Percentiles rank a stretch among this genome's conserved stretches.
These are phyloP conservation scores for Erodium trifolium DNA, from an alignment of 441 rosid genomes.

Conservation along the genomic window DNA sequence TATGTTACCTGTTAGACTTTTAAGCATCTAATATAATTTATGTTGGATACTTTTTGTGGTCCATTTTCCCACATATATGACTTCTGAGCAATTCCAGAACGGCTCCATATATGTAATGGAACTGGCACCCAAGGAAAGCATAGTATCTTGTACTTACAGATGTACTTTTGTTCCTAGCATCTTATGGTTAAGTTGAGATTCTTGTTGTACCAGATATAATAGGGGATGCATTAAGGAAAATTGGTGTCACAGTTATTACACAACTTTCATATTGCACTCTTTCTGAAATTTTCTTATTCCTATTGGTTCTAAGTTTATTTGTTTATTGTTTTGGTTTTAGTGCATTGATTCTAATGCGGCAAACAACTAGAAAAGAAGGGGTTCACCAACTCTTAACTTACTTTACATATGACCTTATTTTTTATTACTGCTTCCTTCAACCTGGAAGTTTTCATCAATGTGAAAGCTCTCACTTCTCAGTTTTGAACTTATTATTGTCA, in stretches of 20 bases:
- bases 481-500: neutral
- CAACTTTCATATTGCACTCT: neutral
- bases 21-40: neutral
- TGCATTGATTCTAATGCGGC: neutral
- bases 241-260: neutral
- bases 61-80: neutral
- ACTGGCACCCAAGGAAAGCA: neutral
- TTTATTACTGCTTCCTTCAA: neutral
- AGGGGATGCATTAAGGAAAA: neutral
- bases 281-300: neutral
- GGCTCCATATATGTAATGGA: neutral
- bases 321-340: neutral
- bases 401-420: neutral
- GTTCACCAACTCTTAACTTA: neutral
- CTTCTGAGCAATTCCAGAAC: neutral
- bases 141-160: neutral
- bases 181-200: neutral
- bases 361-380: neutral
- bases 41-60: neutral
- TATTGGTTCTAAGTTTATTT: neutral
- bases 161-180: neutral
- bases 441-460: slow-evolving; percentile 2
- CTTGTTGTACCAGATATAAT: neutral
- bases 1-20: neutral
- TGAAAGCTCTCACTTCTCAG: slow-evolving; percentile 6